These are phyloP conservation scores for Candolleomyces efflorescens DNA, from an alignment of 768 basidiomycete species.

Conservation along the genomic window DNA sequence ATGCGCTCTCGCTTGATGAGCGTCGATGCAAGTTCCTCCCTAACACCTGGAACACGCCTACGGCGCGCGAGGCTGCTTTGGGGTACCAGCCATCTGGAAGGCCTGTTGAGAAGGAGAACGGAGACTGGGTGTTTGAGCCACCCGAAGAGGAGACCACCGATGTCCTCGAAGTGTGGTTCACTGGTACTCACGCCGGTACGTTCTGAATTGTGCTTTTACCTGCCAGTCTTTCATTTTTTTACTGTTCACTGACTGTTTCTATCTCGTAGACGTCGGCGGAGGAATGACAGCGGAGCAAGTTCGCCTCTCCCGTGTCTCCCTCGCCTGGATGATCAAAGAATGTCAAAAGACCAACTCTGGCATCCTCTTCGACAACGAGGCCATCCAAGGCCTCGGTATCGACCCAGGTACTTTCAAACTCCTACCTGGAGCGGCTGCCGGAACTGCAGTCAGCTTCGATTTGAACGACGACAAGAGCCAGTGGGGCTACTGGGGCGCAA, in stretches of 20 bases:
- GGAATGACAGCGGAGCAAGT: slow-evolving; percentile 58
- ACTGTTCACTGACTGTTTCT: neutral
- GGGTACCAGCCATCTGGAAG: neutral
- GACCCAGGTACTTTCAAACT: slow-evolving; percentile 28
- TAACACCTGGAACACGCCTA: slow-evolving; percentile 42
- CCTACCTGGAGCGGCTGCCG: neutral
- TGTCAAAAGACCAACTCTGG: slow-evolving; percentile 54
- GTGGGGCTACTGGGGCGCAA: slow-evolving; percentile 1
- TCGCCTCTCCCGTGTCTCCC: slow-evolving; percentile 61
- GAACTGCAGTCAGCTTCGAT: neutral
- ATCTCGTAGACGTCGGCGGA: slow-evolving; percentile 62
- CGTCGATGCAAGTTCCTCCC: slow-evolving; percentile 55
- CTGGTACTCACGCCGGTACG: slow-evolving; percentile 69
- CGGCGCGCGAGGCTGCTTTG: slow-evolving; percentile 31
- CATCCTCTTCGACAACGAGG: slow-evolving; percentile 51
- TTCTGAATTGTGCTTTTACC: neutral
- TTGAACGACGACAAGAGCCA: neutral
- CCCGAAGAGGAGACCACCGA: slow-evolving; percentile 35
- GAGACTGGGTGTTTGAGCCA: neutral
- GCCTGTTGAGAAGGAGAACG: neutral
- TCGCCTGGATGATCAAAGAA: slow-evolving; percentile 76
- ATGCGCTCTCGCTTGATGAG: slow-evolving; percentile 69
- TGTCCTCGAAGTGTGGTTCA: slow-evolving; percentile 78
- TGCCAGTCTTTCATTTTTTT: neutral
- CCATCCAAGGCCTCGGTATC: slow-evolving; percentile 43